Conservation (phyloP, 768 basidiomycete species). For the Lactifluus subvellereus region DNA sequence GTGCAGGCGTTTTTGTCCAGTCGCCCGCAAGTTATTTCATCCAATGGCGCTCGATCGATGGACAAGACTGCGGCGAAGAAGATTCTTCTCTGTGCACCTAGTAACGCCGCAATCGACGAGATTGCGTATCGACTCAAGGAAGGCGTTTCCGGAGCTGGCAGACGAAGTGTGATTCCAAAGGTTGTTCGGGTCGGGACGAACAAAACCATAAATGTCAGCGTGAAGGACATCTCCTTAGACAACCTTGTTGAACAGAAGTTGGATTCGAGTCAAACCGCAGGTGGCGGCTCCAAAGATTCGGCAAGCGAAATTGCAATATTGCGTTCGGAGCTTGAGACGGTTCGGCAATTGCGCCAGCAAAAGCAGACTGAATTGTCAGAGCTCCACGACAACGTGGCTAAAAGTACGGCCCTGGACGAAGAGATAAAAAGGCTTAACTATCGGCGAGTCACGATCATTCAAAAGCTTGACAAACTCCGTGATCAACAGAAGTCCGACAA, state of each 20-base stretch:
- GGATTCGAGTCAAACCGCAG: conserved; percentile 37
- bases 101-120: conserved; percentile 98
- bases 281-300: conserved; percentile 43
- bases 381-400: conserved; percentile 52
- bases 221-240: conserved; percentile 85
- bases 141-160: conserved; percentile 56
- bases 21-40: conserved; percentile 44
- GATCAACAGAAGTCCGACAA: conserved; percentile 79
- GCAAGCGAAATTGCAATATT: conserved; percentile 53
- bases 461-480: conserved; percentile 67
- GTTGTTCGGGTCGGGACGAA: conserved; percentile 89
- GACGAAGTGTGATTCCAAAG: conserved; percentile 52
- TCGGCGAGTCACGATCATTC: conserved; percentile 57
- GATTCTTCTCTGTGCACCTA: conserved; percentile 90
- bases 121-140: conserved; percentile 83
- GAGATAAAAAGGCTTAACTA: conserved; percentile 64
- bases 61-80: conserved; percentile 54
- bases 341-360: conserved; percentile 52
- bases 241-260: conserved; percentile 75
- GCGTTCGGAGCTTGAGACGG: conserved; percentile 60
- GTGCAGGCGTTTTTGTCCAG: conserved; percentile 73
- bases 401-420: conserved; percentile 51
- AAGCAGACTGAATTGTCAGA: conserved; percentile 57
- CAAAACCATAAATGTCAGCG: conserved; percentile 65
- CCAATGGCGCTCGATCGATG: conserved; percentile 35